Evolutionary conservation across 768 basidiomycete genomes (phyloP), one percentile per base, ranked within the genome.

Genomic region (Trametes punicea): DNA sequence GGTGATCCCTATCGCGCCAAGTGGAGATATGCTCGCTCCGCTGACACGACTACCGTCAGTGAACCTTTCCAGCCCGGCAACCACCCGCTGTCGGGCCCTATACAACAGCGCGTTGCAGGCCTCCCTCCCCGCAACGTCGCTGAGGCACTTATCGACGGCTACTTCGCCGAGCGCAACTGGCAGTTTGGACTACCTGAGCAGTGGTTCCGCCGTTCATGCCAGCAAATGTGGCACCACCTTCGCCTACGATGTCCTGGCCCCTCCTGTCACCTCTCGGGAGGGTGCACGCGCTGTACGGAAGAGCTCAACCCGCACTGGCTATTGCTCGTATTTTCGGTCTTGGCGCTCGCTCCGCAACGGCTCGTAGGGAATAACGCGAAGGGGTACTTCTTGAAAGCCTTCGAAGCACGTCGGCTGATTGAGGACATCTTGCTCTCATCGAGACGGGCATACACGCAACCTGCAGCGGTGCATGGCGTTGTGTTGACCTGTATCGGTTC

Each of bases 291-390:
- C 16, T 67, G 66, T 54, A 55, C 47, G 2, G 64, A 73, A 20
- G 72, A 75, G 46, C 69, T 80, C 62, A 81, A 81, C 59, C 70
- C 76, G 16, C 73, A 80, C 63, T 82, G 79, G 78, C 64, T 82
- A 15, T 73, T 70, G 18, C 73, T 83, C 1, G 56, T 81, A n/a
- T 81, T 79, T 57, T 71, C 78, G 15, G 70, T 80, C 31, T 67
- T 81, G 39, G 77, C 79, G 10, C 71, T 73, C 36, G 70, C 76
- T 7, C 76, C 77, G 5, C 55, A 55, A 13, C 20, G 55, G 16
- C 26, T 53, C 7, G 34, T 42, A 66, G 64, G 59, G 18, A 56
- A 34, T 38, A 46, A 34, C 18, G 62, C 57, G 33, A 61, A 62
- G 27, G 56, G 57, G 21, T 73, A 74, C 60, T 80, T 80, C 60